Base-by-base conservation (phyloP, 306 rosid species). In the Lathyrus tuberosus region DNA sequence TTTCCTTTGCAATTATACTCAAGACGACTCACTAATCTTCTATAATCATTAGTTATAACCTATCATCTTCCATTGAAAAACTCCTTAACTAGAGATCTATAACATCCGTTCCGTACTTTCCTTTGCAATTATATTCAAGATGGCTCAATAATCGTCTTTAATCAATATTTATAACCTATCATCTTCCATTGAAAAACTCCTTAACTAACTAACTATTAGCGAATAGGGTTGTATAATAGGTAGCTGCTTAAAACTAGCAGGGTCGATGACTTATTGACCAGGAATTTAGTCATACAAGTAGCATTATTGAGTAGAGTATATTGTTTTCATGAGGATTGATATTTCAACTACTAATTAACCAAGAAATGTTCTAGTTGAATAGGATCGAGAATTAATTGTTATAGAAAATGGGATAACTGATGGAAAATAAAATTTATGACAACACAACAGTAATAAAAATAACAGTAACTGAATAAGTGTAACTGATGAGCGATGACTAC, bases 1-100 rank as follows among this genome's bases (percentile, higher is more conserved):
- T 33, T 31, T 31, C 42, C 65, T 59, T 14, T 31, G 24, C 43
- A 31, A 31, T 59, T n/a, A 59, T 59, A 59, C 26, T 59, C 65
- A 31, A 31, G 65, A 59, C 16, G 22, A 10, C 42, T 12, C 22
- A 2, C 64, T 30, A 31, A 58, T 31, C 43, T 30, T 58, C 43
- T 6, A 35, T 17, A 28, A 20, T 8, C 13, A 58, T 58, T 28
- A 30, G 31, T 31, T 30, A n/a, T 58, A 58, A 58, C 18, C 42
- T 30, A 30, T 30, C 42, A 30, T 31, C 12, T 58, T n/a, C 63
- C 13, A 30, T 8, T n/a, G n/a, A n/a, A n/a, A n/a, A n/a, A n/a
- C n/a, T n/a, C n/a, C n/a, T n/a, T n/a, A n/a, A n/a, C n/a, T n/a
- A n/a, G n/a, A n/a, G n/a, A n/a, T n/a, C n/a, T n/a, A n/a, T n/a